phyloP scores from a whole-genome alignment of 2,329 filamentous ascomycete genomes.

The Alternaria consortialis region DNA sequence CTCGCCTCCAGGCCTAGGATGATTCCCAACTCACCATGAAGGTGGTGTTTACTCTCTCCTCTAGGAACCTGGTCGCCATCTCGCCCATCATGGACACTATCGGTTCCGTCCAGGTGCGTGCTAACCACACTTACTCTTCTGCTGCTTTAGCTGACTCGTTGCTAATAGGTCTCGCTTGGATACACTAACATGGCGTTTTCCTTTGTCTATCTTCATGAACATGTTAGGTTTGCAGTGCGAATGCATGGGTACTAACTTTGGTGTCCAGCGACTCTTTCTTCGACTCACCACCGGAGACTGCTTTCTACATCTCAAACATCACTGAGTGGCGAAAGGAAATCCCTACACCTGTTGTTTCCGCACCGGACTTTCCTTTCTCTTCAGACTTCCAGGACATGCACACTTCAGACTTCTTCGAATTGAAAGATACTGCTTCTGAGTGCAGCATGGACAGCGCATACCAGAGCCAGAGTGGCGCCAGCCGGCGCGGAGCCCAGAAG shows the following conservation, averaged over 20 bases:
- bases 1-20: background rate
- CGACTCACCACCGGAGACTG: slow-evolving; percentile 46
- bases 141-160: slow-evolving; percentile 21
- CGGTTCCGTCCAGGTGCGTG: slow-evolving; percentile 30
- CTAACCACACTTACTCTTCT: background rate
- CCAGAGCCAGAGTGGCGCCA: slow-evolving; percentile 51
- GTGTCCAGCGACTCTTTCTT: slow-evolving; percentile 51
- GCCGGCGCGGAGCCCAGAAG: slow-evolving; percentile 41
- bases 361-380: slow-evolving; percentile 47
- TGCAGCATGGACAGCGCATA: slow-evolving; percentile 56
- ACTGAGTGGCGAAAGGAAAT: slow-evolving; percentile 54
- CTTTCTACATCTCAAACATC: slow-evolving; percentile 51
- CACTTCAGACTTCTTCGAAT: slow-evolving; percentile 45
- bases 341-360: slow-evolving; percentile 43
- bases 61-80: background rate
- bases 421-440: slow-evolving; percentile 51
- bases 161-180: slow-evolving; percentile 15
- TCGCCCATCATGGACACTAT: background rate
- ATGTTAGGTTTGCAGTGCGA: slow-evolving; percentile 24
- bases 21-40: background rate
- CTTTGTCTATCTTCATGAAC: slow-evolving; percentile 32
- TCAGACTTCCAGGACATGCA: slow-evolving; percentile 49
- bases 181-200: slow-evolving; percentile 52
- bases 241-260: slow-evolving; percentile 49
- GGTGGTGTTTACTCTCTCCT: background rate